These are phyloP conservation scores for Nemania sp. DNA, from an alignment of 2,329 filamentous ascomycete species.

Conservation along the genomic window DNA sequence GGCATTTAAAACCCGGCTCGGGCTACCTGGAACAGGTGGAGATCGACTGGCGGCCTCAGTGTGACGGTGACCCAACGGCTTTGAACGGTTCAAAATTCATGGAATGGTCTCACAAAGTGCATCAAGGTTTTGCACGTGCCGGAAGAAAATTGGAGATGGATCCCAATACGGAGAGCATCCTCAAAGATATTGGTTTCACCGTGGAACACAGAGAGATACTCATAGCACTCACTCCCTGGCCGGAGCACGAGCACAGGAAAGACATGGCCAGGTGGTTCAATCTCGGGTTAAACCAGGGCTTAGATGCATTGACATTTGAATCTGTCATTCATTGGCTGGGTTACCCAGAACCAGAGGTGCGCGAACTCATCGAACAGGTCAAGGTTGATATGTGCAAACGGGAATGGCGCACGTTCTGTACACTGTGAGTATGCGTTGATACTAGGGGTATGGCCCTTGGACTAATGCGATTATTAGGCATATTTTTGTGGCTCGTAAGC, in stretches of 20 bases:
- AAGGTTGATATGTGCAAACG: constrained; percentile 70
- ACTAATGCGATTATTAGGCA: constrained; percentile 31
- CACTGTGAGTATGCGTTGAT: constrained; percentile 62
- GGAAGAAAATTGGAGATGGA: constrained; percentile 67
- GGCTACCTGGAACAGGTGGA: constrained; percentile 88
- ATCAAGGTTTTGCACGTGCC: constrained; percentile 67
- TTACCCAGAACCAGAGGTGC: constrained; percentile 62
- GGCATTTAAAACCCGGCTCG: constrained; percentile 73
- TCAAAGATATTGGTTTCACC: constrained; percentile 75
- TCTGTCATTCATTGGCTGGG: constrained; percentile 66
- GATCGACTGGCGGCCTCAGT: constrained; percentile 78
- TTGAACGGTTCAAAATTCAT: constrained; percentile 56
- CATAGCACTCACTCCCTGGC: constrained; percentile 76
- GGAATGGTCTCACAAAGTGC: constrained; percentile 71
- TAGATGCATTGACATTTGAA: constrained; percentile 73
- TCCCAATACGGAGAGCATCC: constrained; percentile 56
- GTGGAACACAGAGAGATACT: constrained; percentile 70
- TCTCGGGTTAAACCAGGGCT: constrained; percentile 70
- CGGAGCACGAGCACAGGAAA: constrained; percentile 63
- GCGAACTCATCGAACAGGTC: constrained; percentile 67
- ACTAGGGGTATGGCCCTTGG: constrained; percentile 10
- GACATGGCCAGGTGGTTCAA: constrained; percentile 84
- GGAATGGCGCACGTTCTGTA: constrained; percentile 72
- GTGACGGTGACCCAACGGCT: constrained; percentile 58
- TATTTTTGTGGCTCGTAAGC: constrained; percentile 36